Percentiles rank a stretch among this genome's conserved stretches.
These are phyloP conservation scores for Cornus suecica DNA, from an alignment of 148 eudicot species.

Conservation along the genomic window DNA sequence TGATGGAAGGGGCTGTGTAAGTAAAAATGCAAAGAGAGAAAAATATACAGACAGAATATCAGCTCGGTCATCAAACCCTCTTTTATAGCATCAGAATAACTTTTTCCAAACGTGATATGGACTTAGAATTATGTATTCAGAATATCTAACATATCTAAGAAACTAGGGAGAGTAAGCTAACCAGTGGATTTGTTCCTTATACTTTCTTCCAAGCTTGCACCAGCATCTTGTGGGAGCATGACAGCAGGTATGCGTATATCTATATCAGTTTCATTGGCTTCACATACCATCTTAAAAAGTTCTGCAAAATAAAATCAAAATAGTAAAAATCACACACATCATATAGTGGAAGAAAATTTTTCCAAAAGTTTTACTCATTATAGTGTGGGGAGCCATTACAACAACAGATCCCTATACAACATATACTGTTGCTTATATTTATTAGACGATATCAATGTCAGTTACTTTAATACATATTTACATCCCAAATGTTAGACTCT, in stretches of 20 bases:
- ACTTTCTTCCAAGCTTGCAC: conserved; percentile 47
- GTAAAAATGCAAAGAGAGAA: conserved; percentile 23
- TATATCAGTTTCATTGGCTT: conserved; percentile 62
- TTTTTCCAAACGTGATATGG: background rate
- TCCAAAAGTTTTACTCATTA: background rate
- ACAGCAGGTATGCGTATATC: conserved; percentile 78
- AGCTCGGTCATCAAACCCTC: background rate
- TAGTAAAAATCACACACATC: conserved; percentile 1
- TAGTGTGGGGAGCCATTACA: background rate
- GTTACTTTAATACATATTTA: too few species aligned
- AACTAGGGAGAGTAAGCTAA: conserved; percentile 29
- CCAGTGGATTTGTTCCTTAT: conserved; percentile 59
- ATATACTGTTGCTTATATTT: too few species aligned
- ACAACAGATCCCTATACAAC: background rate
- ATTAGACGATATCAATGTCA: too few species aligned
- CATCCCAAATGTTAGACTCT: background rate
- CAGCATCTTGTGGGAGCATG: conserved; percentile 90
- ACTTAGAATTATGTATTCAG: background rate
- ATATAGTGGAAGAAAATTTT: background rate
- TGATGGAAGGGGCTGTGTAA: conserved; percentile 53
- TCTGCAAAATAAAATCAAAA: conserved; percentile 39
- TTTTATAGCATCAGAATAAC: background rate
- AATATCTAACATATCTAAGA: background rate
- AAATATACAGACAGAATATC: conserved; percentile 5
- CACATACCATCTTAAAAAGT: conserved; percentile 98